These are phyloP conservation scores for Bifiguratus adelaidae DNA, from an alignment of 192 early-diverging fungal species.

Conservation along the genomic window DNA sequence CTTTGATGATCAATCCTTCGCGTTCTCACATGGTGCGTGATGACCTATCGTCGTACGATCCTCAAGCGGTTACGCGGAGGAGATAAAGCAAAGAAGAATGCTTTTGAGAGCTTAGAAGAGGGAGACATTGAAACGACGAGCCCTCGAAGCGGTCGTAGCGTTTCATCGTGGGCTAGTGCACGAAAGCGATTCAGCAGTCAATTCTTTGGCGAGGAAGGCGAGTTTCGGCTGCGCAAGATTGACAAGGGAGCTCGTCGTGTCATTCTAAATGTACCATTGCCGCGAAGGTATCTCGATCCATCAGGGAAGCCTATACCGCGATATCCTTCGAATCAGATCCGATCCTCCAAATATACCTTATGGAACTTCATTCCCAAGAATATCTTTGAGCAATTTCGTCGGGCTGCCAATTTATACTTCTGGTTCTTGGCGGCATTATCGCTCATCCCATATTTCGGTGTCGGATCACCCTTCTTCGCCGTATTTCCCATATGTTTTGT, in stretches of 20 bases:
- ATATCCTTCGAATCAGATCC: slow-evolving; percentile 70
- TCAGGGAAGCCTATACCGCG: slow-evolving; percentile 36
- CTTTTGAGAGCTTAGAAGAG: too few relatives aligned
- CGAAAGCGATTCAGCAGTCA: too few relatives aligned
- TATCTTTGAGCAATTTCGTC: slow-evolving; percentile 84
- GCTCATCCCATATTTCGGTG: slow-evolving; percentile 69
- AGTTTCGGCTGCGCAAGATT: slow-evolving; percentile 28
- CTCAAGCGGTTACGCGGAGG: too few relatives aligned
- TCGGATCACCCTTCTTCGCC: slow-evolving; percentile 68
- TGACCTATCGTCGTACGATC: too few relatives aligned
- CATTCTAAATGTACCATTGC: slow-evolving; percentile 53
- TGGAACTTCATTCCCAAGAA: slow-evolving; percentile 84
- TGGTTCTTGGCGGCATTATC: slow-evolving; percentile 73
- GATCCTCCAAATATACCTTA: slow-evolving; percentile 88
- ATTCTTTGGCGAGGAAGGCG: too few relatives aligned
- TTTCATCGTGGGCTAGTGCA: too few relatives aligned
- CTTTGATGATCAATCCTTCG: too few relatives aligned
- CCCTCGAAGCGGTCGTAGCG: too few relatives aligned
- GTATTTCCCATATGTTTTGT: slow-evolving; percentile 80
- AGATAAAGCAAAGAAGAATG: too few relatives aligned
- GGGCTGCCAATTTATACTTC: slow-evolving; percentile 82
- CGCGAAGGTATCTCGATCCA: slow-evolving; percentile 33
- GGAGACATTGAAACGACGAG: too few relatives aligned
- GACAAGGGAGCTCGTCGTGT: slow-evolving; percentile 35
- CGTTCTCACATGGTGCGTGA: too few relatives aligned